phyloP scores from a whole-genome alignment of 2,329 filamentous ascomycete genomes.

The Fusarium coicis region DNA sequence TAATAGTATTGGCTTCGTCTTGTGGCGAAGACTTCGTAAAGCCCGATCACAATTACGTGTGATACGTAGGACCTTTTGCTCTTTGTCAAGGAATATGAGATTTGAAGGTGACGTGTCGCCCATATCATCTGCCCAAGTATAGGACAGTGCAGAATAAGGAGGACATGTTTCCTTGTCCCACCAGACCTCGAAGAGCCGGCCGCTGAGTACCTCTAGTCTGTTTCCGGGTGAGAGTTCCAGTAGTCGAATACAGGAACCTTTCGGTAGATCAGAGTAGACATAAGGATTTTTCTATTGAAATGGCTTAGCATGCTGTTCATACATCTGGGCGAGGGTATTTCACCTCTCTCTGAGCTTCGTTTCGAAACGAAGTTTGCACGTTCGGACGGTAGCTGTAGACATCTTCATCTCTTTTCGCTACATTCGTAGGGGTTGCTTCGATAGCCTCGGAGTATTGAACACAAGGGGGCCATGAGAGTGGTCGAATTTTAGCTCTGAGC shows the following conservation, averaged over 20 bases:
- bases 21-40: rapidly evolving
- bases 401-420: rapidly evolving
- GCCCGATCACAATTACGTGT: not conserved
- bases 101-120: not conserved
- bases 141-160: not conserved
- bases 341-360: not conserved
- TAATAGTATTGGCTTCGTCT: rapidly evolving
- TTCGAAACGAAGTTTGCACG: rapidly evolving
- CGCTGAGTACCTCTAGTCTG: not conserved
- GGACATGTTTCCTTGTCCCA: not conserved
- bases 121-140: not conserved
- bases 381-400: not conserved
- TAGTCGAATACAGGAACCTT: not conserved
- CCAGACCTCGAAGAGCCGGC: not conserved
- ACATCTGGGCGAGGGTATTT: rapidly evolving
- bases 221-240: rapidly evolving
- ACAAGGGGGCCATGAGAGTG: rapidly evolving
- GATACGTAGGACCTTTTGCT: rapidly evolving
- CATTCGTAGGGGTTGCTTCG: rapidly evolving
- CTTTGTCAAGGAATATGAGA: rapidly evolving
- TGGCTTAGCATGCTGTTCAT: rapidly evolving
- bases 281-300: not conserved
- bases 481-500: rapidly evolving
- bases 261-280: rapidly evolving
- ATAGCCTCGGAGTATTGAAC: not conserved